These are phyloP conservation scores for Scheffersomyces lignicola DNA, from an alignment of 1,139 yeast genomes.

Conservation along the genomic window DNA sequence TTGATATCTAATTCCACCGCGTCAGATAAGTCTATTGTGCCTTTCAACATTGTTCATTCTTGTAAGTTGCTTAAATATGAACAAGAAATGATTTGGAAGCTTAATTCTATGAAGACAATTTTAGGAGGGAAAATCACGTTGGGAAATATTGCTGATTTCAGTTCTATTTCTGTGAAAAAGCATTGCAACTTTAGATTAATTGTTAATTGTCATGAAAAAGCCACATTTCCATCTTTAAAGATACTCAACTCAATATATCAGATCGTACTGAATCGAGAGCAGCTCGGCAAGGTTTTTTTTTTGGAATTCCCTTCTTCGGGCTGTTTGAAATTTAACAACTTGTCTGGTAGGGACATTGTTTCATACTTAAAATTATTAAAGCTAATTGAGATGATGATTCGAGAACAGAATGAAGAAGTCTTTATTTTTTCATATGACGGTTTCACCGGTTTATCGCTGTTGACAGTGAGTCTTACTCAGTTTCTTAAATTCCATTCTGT, in stretches of 20 bases:
- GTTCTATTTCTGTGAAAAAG: constrained; percentile 15
- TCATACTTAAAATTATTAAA: constrained; percentile 34
- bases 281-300: constrained; percentile 17
- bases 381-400: constrained; percentile 24
- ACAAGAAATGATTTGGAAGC: constrained; percentile 38
- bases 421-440: constrained; percentile 42
- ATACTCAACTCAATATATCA: constrained; percentile 16
- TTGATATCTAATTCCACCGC: constrained; percentile 6
- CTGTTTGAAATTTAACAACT: constrained; percentile 20
- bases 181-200: constrained; percentile 28
- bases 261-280: constrained; percentile 5
- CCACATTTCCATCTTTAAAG: constrained; percentile 26
- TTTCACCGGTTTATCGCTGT: constrained; percentile 38
- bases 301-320: constrained; percentile 41
- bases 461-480: constrained; percentile 27
- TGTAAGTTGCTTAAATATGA: constrained; percentile 33
- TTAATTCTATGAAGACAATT: constrained; percentile 32
- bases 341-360: constrained; percentile 27
- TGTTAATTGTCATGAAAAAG: constrained; percentile 38
- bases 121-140: constrained; percentile 27
- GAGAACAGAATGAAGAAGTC: constrained; percentile 20
- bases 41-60: constrained; percentile 8
- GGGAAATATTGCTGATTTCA: constrained; percentile 37
- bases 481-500: constrained; percentile 19
- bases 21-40: neutral